A percentile compares a stretch with the other conserved stretches of the same genome.
These are phyloP conservation scores for Xylaria sp. DNA, from an alignment of 495 filamentous ascomycete species.

Conservation along the genomic window DNA sequence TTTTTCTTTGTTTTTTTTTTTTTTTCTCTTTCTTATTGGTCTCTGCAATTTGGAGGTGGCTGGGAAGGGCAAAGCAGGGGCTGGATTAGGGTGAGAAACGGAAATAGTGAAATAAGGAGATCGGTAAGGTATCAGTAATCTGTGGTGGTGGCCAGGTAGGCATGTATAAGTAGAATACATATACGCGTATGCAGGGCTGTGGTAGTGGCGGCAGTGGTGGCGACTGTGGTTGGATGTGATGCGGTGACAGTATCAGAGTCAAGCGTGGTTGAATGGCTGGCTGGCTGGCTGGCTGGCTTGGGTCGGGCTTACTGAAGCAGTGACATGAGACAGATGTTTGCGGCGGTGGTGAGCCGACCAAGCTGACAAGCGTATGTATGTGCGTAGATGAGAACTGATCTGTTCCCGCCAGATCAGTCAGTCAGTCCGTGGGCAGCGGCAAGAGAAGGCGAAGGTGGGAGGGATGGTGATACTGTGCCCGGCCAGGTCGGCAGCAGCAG, in stretches of 20 bases:
- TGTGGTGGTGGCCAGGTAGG: neutral
- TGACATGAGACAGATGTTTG: conserved; percentile 31
- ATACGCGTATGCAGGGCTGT: conserved; percentile 7
- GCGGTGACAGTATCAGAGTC: neutral
- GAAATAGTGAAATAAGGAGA: conserved; percentile 13
- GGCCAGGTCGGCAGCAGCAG: conserved; percentile 6
- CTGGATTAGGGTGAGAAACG: neutral
- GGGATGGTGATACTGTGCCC: conserved; percentile 7
- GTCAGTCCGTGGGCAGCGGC: conserved; percentile 15
- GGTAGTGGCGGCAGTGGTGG: neutral
- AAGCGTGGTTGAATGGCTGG: conserved; percentile 7
- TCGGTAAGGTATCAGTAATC: conserved; percentile 20
- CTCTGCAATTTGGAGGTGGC: neutral
- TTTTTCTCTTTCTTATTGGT: conserved; percentile 7
- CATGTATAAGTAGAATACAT: conserved; percentile 4
- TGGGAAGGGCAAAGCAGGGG: conserved; percentile 4
- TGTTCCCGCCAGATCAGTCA: conserved; percentile 29
- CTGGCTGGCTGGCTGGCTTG: conserved; percentile 22
- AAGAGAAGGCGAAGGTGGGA: conserved; percentile 22
- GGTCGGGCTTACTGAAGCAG: conserved; percentile 38
- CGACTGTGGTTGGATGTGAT: neutral
- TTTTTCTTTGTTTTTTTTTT: conserved; percentile 26
- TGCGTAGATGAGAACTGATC: conserved; percentile 24
- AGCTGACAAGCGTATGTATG: conserved; percentile 36
- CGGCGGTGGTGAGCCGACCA: conserved; percentile 25